Percentiles rank a stretch among this genome's conserved stretches.
phyloP scores from a whole-genome alignment of 1,284 basidiomycete species.

The Violaceomyces palustris region DNA sequence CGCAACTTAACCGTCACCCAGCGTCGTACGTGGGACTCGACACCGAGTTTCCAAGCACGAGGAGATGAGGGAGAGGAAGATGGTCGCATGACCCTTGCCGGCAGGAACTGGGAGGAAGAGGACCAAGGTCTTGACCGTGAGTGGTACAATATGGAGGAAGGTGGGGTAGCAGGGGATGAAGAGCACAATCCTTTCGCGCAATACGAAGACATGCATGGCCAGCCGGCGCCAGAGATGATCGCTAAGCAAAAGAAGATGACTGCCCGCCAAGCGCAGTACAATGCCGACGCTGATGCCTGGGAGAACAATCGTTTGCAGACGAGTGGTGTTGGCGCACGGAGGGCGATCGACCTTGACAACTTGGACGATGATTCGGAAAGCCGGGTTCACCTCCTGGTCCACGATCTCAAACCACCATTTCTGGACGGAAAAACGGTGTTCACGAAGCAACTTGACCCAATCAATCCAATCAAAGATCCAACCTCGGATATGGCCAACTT shows the following conservation, averaged over 20 bases:
- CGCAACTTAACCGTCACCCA: no score
- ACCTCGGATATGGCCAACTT: slow-evolving; percentile 94
- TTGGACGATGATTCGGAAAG: slow-evolving; percentile 79
- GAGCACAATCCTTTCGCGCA: slow-evolving; percentile 88
- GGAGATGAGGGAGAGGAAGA: slow-evolving; percentile 59
- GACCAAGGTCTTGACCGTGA: slow-evolving; percentile 36
- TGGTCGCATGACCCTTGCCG: slow-evolving; percentile 51
- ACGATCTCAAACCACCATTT: slow-evolving; percentile 95
- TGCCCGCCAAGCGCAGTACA: slow-evolving; percentile 55
- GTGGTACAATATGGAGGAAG: slow-evolving; percentile 50
- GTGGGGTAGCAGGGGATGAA: slow-evolving; percentile 65
- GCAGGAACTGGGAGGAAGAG: slow-evolving; percentile 38
- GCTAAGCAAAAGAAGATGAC: slow-evolving; percentile 46
- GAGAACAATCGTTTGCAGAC: slow-evolving; percentile 95
- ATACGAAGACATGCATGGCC: slow-evolving; percentile 66
- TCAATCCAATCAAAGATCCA: slow-evolving; percentile 89
- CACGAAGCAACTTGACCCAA: slow-evolving; percentile 92
- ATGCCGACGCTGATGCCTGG: slow-evolving; percentile 96
- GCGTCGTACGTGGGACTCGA: slow-evolving; percentile 29
- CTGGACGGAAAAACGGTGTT: slow-evolving; percentile 92
- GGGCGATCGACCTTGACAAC: slow-evolving; percentile 77
- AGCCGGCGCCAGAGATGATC: slow-evolving; percentile 17
- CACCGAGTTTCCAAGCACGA: slow-evolving; percentile 8
- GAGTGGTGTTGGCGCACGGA: slow-evolving; percentile 78
- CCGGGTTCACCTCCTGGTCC: slow-evolving; percentile 92